A percentile compares a stretch with the other conserved stretches of the same genome.
phyloP scores from a whole-genome alignment of 169 alveolate species.

The Plasmodium knowlesi region DNA sequence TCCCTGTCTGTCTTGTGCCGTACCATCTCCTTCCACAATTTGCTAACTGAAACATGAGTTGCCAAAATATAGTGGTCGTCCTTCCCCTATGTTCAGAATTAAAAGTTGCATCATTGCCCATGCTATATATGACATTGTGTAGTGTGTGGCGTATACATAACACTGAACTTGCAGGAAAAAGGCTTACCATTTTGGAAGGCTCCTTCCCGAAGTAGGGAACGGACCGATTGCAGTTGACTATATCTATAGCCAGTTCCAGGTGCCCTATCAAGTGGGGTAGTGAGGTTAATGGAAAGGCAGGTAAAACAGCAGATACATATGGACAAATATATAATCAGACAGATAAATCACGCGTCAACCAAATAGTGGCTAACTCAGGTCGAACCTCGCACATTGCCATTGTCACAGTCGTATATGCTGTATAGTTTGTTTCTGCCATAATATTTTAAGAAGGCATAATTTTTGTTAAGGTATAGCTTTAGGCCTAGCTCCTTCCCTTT shows the following conservation, averaged over 20 bases:
- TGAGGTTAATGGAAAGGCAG: neutral
- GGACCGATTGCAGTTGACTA: conserved; percentile 31
- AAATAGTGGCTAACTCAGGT: neutral
- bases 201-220: conserved; percentile 11
- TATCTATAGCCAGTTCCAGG: conserved; percentile 39
- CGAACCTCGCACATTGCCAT: conserved; percentile 20
- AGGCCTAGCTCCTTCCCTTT: conserved; percentile 13
- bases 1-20: conserved; percentile 10
- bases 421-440: conserved; percentile 44
- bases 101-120: neutral
- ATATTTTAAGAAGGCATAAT: conserved; percentile 62
- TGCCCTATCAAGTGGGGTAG: conserved; percentile 7
- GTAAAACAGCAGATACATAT: neutral
- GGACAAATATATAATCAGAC: neutral
- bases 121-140: neutral
- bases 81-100: neutral
- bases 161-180: neutral
- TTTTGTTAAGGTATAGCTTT: conserved; percentile 24
- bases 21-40: conserved; percentile 25
- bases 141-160: neutral
- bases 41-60: conserved; percentile 43
- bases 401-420: conserved; percentile 6
- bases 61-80: conserved; percentile 38
- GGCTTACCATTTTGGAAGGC: conserved; percentile 1
- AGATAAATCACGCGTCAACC: neutral